Evolutionary conservation across 2,329 filamentous ascomycete genomes (phyloP).

Genomic region (Metarhizium rileyi): DNA sequence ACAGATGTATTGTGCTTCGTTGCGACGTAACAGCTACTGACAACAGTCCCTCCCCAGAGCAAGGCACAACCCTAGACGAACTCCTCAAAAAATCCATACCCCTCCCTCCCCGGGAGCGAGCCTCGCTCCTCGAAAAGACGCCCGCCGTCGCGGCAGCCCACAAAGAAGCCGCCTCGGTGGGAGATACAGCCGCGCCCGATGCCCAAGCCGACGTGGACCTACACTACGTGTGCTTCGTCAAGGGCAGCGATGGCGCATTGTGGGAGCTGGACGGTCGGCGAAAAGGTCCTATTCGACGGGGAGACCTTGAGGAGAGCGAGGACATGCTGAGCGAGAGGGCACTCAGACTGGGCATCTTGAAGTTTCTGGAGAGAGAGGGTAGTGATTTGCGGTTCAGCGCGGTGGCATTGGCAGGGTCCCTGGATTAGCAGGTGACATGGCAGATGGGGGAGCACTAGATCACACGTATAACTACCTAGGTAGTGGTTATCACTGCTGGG

Average conservation of each 20-base stretch:
- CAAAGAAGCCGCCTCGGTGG: slow-evolving; percentile 62
- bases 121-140: slow-evolving; percentile 68
- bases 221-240: slow-evolving; percentile 94
- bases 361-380: slow-evolving; percentile 46
- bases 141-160: slow-evolving; percentile 69
- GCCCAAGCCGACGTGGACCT: slow-evolving; percentile 79
- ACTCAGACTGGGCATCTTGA: slow-evolving; percentile 55
- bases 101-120: slow-evolving; percentile 55
- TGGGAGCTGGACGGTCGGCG: slow-evolving; percentile 52
- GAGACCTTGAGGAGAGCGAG: slow-evolving; percentile 47
- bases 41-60: too few species aligned
- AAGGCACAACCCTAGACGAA: slow-evolving; percentile 47
- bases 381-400: slow-evolving; percentile 50
- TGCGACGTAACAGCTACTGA: neutral
- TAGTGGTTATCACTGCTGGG: too few species aligned
- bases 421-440: slow-evolving; percentile 28
- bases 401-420: slow-evolving; percentile 41
- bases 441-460: too few species aligned
- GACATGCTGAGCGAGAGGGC: slow-evolving; percentile 70
- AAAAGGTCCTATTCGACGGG: slow-evolving; percentile 48
- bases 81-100: slow-evolving; percentile 63
- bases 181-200: slow-evolving; percentile 69
- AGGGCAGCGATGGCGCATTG: slow-evolving; percentile 52
- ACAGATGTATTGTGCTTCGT: slow-evolving; percentile 1
- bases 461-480: too few species aligned